phyloP scores from a whole-genome alignment of 495 filamentous ascomycete species.

The Penicillium verhagenii region DNA sequence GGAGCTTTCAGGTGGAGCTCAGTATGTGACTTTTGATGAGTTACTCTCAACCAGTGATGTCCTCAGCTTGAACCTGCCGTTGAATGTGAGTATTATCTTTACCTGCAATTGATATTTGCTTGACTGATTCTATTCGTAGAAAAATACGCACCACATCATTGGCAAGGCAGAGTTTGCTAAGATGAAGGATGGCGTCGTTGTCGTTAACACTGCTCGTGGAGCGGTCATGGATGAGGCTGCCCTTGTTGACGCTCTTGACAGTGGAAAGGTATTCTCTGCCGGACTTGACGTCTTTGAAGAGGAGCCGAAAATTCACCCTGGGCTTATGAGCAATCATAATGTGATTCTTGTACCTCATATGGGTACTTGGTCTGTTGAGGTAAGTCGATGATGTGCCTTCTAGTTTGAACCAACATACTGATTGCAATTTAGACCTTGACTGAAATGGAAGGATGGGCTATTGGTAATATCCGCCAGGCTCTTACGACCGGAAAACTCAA shows the following conservation, averaged over 20 bases:
- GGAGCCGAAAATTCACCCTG: constrained; percentile 64
- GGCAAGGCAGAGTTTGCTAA: constrained; percentile 58
- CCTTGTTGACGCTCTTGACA: constrained; percentile 60
- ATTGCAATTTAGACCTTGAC: constrained; percentile 49
- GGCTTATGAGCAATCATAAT: constrained; percentile 57
- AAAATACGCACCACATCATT: constrained; percentile 66
- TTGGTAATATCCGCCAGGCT: constrained; percentile 58
- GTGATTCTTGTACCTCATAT: constrained; percentile 67
- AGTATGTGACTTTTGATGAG: constrained; percentile 69
- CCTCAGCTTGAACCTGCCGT: constrained; percentile 70
- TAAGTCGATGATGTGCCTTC: constrained; percentile 27
- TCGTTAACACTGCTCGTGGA: constrained; percentile 71
- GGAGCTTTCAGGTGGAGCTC: constrained; percentile 57
- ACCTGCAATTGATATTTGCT: not conserved
- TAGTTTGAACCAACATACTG: not conserved
- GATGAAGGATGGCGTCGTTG: constrained; percentile 70
- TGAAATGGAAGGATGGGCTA: constrained; percentile 64
- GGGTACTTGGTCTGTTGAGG: constrained; percentile 67
- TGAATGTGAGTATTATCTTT: constrained; percentile 57
- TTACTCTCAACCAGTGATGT: constrained; percentile 67
- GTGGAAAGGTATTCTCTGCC: constrained; percentile 57
- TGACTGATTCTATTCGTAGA: constrained; percentile 32
- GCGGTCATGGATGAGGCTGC: constrained; percentile 72
- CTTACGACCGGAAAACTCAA: constrained; percentile 56
- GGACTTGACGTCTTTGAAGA: constrained; percentile 72